Evolutionary conservation across 2,329 filamentous ascomycete genomes (phyloP).

Genomic region (Trichothecium roseum): DNA sequence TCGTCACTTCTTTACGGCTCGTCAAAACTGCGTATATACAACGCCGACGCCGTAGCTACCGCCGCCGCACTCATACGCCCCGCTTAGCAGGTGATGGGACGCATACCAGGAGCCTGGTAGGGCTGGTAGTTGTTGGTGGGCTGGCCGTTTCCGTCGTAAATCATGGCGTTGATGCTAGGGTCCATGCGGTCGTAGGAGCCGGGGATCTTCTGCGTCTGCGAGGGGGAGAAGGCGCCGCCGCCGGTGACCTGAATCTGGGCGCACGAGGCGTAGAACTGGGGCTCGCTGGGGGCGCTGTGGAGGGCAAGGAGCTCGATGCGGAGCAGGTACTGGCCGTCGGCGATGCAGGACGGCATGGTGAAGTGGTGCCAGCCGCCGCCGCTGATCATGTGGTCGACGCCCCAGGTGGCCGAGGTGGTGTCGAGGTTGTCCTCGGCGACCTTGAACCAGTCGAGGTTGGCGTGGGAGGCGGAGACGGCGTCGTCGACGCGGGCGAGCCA

Average conservation of each 20-base stretch:
- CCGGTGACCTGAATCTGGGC: slow-evolving; percentile 21
- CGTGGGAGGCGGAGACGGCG: slow-evolving; percentile 26
- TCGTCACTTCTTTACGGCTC: too few species aligned
- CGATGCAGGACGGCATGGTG: slow-evolving; percentile 25
- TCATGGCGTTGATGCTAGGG: slow-evolving; percentile 21
- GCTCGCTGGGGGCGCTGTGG: slow-evolving; percentile 16
- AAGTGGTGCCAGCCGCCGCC: slow-evolving; percentile 21
- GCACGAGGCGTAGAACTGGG: slow-evolving; percentile 13
- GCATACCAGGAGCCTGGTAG: slow-evolving; percentile 24
- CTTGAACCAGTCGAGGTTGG: slow-evolving; percentile 39
- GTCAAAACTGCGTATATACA: too few species aligned
- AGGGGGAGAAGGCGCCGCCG: slow-evolving; percentile 12
- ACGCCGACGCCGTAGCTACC: too few species aligned
- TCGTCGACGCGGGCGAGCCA: slow-evolving; percentile 38
- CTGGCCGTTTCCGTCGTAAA: slow-evolving; percentile 19
- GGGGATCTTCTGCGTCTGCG: slow-evolving; percentile 14
- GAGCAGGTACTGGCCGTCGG: slow-evolving; percentile 30
- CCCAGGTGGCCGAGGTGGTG: slow-evolving; percentile 15
- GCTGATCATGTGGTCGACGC: slow-evolving; percentile 14
- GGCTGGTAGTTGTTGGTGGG: slow-evolving; percentile 18
- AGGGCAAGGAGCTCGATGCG: slow-evolving; percentile 30
- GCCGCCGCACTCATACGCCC: too few species aligned
- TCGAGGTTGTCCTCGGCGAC: slow-evolving; percentile 30
- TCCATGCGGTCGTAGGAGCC: slow-evolving; percentile 22
- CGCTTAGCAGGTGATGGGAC: slow-evolving; percentile 14